Percentiles rank a stretch among this genome's conserved stretches.
phyloP scores from a whole-genome alignment of 371 early-diverging fungal genomes.

The Mucor sp. region DNA sequence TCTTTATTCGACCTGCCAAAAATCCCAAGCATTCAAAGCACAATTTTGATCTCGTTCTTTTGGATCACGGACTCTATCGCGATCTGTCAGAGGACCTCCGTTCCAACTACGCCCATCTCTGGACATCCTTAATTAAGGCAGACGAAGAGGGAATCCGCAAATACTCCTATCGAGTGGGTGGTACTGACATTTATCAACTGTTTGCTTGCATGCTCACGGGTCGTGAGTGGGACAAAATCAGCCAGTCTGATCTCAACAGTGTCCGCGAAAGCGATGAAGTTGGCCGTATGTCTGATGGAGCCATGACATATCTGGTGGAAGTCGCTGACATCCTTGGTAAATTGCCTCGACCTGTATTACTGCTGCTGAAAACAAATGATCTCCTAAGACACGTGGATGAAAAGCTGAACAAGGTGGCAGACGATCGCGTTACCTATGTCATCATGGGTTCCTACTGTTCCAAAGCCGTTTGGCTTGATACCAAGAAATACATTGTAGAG shows the following conservation, averaged over 20 bases:
- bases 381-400: constrained; percentile 70
- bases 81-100: constrained; percentile 72
- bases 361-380: constrained; percentile 91
- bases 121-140: constrained; percentile 82
- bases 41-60: constrained; percentile 86
- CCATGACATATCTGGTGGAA: constrained; percentile 60
- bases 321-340: constrained; percentile 79
- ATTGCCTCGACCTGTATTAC: constrained; percentile 78
- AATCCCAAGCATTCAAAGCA: constrained; percentile 49
- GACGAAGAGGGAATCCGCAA: constrained; percentile 68
- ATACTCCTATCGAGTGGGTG: constrained; percentile 59
- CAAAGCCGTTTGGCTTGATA: constrained; percentile 49
- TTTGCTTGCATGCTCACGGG: constrained; percentile 89
- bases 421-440: constrained; percentile 52
- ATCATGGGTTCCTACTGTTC: constrained; percentile 61
- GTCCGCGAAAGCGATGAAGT: constrained; percentile 56
- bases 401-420: constrained; percentile 25
- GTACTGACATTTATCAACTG: constrained; percentile 72
- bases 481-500: constrained; percentile 28
- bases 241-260: constrained; percentile 37
- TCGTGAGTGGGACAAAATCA: constrained; percentile 74
- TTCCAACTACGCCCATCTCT: constrained; percentile 86
- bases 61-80: constrained; percentile 96
- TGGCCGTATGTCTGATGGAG: constrained; percentile 34
- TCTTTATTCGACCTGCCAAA: constrained; percentile 68